These are phyloP conservation scores for Hibiscus syriacus DNA, from an alignment of 345 rosid genomes.

Conservation along the genomic window DNA sequence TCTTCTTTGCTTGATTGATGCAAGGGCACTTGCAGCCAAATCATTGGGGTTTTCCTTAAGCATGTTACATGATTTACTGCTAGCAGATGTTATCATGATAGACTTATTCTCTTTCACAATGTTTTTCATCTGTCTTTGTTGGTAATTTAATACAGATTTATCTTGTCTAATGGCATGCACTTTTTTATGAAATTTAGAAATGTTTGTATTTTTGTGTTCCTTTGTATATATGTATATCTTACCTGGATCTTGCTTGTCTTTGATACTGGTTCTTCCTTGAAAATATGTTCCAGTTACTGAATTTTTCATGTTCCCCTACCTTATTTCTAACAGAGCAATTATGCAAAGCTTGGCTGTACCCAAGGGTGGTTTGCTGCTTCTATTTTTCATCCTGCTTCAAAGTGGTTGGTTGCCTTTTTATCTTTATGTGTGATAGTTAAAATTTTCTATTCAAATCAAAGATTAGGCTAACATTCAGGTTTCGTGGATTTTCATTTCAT, in stretches of 20 bases:
- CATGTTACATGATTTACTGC: too few species aligned
- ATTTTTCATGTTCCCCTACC: neutral
- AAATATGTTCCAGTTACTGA: neutral
- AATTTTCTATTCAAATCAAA: neutral
- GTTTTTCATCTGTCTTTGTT: too few species aligned
- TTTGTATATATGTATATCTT: neutral
- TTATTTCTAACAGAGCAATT: conserved; percentile 46
- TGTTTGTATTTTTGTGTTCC: neutral
- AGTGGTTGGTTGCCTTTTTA: conserved; percentile 24
- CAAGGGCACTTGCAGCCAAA: too few species aligned
- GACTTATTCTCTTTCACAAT: too few species aligned
- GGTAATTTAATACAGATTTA: too few species aligned
- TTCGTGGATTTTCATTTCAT: neutral
- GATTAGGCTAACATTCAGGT: neutral
- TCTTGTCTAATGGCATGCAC: too few species aligned
- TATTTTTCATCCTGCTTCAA: conserved; percentile 58
- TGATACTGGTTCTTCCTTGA: neutral
- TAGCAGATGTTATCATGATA: too few species aligned
- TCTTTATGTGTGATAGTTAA: neutral
- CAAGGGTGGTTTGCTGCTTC: conserved; percentile 95
- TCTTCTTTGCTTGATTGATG: neutral
- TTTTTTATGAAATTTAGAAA: neutral
- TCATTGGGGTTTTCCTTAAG: too few species aligned
- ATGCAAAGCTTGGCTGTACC: conserved; percentile 83
- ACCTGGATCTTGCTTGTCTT: neutral